Conservation (phyloP, 129 eudicot genomes). For the Daucus carota region DH1_v3.0 NC_030381.2:32678001-32678500, state of each 20-base stretch:
- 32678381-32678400: not conserved
- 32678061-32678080: constrained; percentile 13
- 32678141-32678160: constrained; percentile 86
- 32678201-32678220: constrained; percentile 19
- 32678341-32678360: not conserved
- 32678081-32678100: not conserved
- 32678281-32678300: constrained; percentile 91
- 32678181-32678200: constrained; percentile 92
- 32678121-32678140: constrained; percentile 74
- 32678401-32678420: not conserved
- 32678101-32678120: constrained; percentile 53
- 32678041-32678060: constrained; percentile 8
- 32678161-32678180: constrained; percentile 99
- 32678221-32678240: constrained; percentile 9
- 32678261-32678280: constrained; percentile 6
- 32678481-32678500: not conserved
- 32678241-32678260: not conserved
- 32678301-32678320: constrained; percentile 91
- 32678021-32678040: constrained; percentile 60
- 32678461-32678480: not conserved
- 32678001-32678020: constrained; percentile 52
- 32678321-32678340: constrained; percentile 55
- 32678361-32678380: not conserved
- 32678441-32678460: not conserved
- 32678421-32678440: not conserved